Evolutionary conservation across 129 eudicot genomes (phyloP).

Genomic region (Centaurea solstitialis): DNA sequence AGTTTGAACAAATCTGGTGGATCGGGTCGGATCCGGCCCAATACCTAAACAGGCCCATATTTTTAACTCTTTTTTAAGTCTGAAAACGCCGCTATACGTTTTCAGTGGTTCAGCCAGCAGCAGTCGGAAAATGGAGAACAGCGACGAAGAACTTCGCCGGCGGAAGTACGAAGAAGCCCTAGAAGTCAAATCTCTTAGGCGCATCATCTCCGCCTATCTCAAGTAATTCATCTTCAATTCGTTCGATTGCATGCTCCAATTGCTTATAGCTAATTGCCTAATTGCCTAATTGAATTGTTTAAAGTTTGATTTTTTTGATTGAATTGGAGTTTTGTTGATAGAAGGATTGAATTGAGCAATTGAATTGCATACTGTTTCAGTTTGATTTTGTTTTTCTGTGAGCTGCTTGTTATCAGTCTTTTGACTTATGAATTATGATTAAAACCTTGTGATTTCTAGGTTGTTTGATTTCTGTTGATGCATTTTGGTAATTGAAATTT

Average conservation of each 20-base stretch:
- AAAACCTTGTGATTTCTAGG: background rate
- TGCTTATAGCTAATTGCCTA: background rate
- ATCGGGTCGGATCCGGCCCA: background rate
- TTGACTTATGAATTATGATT: background rate
- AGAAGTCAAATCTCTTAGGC: conserved; percentile 88
- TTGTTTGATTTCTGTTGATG: conserved; percentile 4
- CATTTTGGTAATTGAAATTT: background rate
- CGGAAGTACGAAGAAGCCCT: conserved; percentile 81
- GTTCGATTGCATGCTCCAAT: background rate
- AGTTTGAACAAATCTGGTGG: background rate
- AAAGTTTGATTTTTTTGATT: background rate
- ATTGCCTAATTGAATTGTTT: background rate
- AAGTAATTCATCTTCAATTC: conserved; percentile 43
- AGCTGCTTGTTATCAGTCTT: background rate
- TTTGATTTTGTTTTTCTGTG: background rate
- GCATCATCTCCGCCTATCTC: conserved; percentile 86
- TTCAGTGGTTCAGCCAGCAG: background rate
- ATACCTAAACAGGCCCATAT: background rate
- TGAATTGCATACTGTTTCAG: background rate
- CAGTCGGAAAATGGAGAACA: conserved; percentile 29
- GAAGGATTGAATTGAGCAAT: background rate
- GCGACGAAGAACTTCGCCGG: conserved; percentile 55
- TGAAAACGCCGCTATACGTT: conserved; percentile 2
- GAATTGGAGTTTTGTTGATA: background rate
- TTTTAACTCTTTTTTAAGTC: background rate